Evolutionary conservation across 495 filamentous ascomycete genomes (phyloP), one percentile per base, ranked within the genome.

Genomic region (Cudoniella acicularis): DNA sequence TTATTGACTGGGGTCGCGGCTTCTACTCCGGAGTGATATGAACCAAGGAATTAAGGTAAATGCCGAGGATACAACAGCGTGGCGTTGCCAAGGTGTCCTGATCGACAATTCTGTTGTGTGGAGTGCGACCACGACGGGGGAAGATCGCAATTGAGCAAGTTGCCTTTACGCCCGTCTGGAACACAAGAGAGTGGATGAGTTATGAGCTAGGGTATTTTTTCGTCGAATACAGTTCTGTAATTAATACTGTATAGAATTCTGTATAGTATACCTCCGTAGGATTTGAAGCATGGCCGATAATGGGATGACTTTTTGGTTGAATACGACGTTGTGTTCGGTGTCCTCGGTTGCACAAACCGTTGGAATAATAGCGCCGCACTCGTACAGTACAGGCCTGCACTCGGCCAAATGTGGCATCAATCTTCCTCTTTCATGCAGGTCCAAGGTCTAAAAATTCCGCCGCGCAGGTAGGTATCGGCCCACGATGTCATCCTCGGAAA

Each of bases 361-460:
- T n/a, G 27, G n/a, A 21, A 54, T 53, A 40, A n/a, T 22, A 40
- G 47, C n/a, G 27, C n/a, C 46, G 56, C 30, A 42, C n/a, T 10
- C 16, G 49, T n/a, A 42, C 11, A 61, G 25, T 30, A 43, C 43
- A 42, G 23, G 42, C 22, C n/a, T 26, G 41, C 42, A 58, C 13
- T 25, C 20, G 43, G 45, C 50, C 50, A 16, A 43, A 62, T 57
- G 18, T 21, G 48, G 54, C 36, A 16, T 17, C 48, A 62, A 57
- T 57, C 53, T 57, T 36, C 27, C 43, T 49, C 6, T 47, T 50
- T 62, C 54, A 60, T 60, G 58, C 58, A 41, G 56, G 56, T 52
- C 36, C 48, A 24, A 27, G 25, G 10, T 59, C 48, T 25, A 20
- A 47, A 26, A 17, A 52, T n/a, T n/a, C n/a, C n/a, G n/a, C n/a